Evolutionary conservation across 176 grass and related monocot genomes (phyloP).

Genomic region (Oryza brachyantha): DNA sequence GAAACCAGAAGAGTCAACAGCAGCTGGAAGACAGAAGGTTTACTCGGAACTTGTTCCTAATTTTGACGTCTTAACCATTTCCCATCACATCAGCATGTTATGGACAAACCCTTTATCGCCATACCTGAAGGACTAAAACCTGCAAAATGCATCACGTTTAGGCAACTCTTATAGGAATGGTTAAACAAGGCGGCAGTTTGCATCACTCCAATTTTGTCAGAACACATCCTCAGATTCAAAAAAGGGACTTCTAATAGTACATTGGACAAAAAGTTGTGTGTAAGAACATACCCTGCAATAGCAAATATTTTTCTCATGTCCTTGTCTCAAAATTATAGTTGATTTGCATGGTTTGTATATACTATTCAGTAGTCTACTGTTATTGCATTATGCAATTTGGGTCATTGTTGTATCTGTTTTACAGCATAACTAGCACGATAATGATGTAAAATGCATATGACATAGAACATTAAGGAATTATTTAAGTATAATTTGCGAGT

Average conservation of each 20-base stretch:
- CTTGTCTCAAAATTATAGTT: neutral
- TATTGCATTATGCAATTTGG: neutral
- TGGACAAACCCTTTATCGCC: neutral
- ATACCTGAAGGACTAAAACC: neutral
- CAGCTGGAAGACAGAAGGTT: slow-evolving; percentile 57
- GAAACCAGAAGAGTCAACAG: slow-evolving; percentile 36
- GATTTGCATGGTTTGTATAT: neutral
- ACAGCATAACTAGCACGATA: neutral
- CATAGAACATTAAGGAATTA: neutral
- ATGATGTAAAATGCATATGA: too few species aligned
- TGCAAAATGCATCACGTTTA: neutral
- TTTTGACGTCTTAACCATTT: slow-evolving; percentile 21
- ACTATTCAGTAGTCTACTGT: neutral
- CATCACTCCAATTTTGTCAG: neutral
- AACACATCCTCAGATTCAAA: neutral
- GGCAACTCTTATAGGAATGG: slow-evolving; percentile 4
- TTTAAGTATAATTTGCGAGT: neutral
- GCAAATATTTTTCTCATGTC: neutral
- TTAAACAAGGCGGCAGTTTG: slow-evolving; percentile 5
- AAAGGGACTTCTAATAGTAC: neutral
- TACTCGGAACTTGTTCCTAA: neutral
- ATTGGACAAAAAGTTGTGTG: neutral
- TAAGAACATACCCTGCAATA: neutral
- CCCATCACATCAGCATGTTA: slow-evolving; percentile 8
- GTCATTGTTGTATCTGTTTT: neutral